Conservation (phyloP, 495 filamentous ascomycete species). For the Cetradonia linearis region DNA sequence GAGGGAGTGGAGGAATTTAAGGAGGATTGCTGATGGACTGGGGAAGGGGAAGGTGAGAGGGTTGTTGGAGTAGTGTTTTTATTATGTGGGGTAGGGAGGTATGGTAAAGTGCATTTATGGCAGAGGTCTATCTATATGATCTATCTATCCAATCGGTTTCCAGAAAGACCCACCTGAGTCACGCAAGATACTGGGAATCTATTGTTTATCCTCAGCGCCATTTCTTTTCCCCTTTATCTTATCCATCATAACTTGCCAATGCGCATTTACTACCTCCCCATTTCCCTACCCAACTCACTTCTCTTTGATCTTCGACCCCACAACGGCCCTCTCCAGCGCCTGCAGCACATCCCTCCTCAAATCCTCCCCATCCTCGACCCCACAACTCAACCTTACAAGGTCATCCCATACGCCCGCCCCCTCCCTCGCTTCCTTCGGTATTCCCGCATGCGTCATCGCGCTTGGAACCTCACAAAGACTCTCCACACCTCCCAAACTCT, state of each 20-base stretch:
- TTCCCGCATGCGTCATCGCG: slow-evolving; percentile 94
- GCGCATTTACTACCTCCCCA: slow-evolving; percentile 18
- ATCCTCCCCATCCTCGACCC: slow-evolving; percentile 85
- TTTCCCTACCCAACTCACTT: not conserved
- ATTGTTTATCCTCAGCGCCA: not conserved
- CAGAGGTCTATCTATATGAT: not conserved
- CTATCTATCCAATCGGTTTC: not conserved
- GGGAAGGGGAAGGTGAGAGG: not conserved
- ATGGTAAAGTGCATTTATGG: not conserved
- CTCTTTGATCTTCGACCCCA: slow-evolving; percentile 35
- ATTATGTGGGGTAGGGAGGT: not conserved
- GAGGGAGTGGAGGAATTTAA: slow-evolving; percentile 28
- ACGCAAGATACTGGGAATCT: not conserved
- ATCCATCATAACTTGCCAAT: not conserved
- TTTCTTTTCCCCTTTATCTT: not conserved
- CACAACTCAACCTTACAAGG: slow-evolving; percentile 86
- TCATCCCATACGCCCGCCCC: slow-evolving; percentile 93
- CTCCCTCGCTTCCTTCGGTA: slow-evolving; percentile 81
- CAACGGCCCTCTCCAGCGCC: slow-evolving; percentile 68
- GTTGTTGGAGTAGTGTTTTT: not conserved
- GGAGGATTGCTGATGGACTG: slow-evolving; percentile 2
- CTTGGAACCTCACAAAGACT: slow-evolving; percentile 81
- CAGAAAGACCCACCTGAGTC: not conserved
- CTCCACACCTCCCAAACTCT: slow-evolving; percentile 90
- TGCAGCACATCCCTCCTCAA: slow-evolving; percentile 72